Percentiles rank a stretch among this genome's conserved stretches.
phyloP scores from a whole-genome alignment of 176 grass and related monocot genomes.

The Carex parvula region DNA sequence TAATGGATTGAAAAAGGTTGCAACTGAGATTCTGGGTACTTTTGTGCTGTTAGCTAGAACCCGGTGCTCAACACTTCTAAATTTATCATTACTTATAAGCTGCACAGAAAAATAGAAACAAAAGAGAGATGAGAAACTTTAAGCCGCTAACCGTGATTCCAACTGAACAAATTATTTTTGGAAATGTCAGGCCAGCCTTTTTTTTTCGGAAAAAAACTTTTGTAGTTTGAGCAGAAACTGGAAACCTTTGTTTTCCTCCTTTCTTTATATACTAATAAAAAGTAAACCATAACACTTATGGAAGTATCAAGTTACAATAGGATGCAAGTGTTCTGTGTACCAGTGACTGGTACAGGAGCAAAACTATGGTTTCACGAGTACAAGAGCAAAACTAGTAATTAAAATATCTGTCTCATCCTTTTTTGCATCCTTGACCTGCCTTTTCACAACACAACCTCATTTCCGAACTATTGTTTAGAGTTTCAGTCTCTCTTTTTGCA shows the following conservation, averaged over 20 bases:
- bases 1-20: conserved; percentile 27
- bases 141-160: too few species aligned
- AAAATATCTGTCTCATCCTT: too few species aligned
- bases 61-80: conserved; percentile 21
- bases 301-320: background rate
- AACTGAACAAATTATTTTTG: background rate
- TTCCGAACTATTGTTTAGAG: too few species aligned
- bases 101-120: conserved; percentile 20
- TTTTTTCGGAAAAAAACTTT: background rate
- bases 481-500: too few species aligned
- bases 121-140: background rate
- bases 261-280: background rate
- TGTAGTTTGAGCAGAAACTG: background rate
- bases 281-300: background rate
- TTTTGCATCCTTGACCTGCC: too few species aligned
- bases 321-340: background rate
- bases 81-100: conserved; percentile 29
- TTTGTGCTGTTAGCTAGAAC: conserved; percentile 25
- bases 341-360: too few species aligned
- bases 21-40: conserved; percentile 19
- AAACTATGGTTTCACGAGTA: too few species aligned
- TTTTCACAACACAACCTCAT: too few species aligned
- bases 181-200: background rate
- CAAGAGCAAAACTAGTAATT: too few species aligned
- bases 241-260: background rate